Conservation (phyloP, 345 rosid species). For the Lepidium didymum region DNA sequence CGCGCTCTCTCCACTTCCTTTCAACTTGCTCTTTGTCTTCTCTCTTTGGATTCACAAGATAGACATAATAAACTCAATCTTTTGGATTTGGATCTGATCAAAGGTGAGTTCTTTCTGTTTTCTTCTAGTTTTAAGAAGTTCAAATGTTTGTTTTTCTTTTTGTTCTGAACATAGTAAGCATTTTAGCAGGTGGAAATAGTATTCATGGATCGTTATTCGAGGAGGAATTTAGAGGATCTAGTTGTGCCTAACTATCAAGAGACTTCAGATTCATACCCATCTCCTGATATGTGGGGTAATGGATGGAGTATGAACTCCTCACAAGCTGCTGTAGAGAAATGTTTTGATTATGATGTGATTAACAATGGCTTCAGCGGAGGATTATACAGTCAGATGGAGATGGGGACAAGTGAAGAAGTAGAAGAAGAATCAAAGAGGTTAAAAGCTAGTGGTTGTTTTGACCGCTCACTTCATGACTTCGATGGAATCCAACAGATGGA, state of each 20-base stretch:
- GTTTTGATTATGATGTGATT: constrained; percentile 26
- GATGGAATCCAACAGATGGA: constrained; percentile 50
- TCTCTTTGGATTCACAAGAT: constrained; percentile 1
- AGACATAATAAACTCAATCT: background rate
- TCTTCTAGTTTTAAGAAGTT: background rate
- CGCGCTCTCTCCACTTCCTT: constrained; percentile 4
- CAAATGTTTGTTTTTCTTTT: background rate
- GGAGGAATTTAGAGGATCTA: constrained; percentile 19
- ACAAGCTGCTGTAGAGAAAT: constrained; percentile 16
- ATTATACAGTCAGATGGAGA: constrained; percentile 19
- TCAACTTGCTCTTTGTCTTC: constrained; percentile 11
- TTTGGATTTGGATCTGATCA: constrained; percentile 2
- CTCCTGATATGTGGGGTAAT: constrained; percentile 22
- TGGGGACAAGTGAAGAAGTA: background rate
- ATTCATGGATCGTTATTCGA: constrained; percentile 27
- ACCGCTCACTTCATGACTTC: constrained; percentile 33
- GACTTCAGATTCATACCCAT: constrained; percentile 24
- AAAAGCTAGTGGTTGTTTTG: constrained; percentile 6
- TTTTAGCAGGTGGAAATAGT: background rate
- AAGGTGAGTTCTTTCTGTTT: background rate
- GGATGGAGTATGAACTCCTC: constrained; percentile 21
- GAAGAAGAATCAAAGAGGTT: constrained; percentile 17
- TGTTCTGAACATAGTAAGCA: background rate
- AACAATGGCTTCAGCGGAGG: constrained; percentile 33
- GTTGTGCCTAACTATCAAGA: constrained; percentile 30